Evolutionary conservation across 345 rosid species (phyloP).

Genomic region (Linum lewisii): DNA sequence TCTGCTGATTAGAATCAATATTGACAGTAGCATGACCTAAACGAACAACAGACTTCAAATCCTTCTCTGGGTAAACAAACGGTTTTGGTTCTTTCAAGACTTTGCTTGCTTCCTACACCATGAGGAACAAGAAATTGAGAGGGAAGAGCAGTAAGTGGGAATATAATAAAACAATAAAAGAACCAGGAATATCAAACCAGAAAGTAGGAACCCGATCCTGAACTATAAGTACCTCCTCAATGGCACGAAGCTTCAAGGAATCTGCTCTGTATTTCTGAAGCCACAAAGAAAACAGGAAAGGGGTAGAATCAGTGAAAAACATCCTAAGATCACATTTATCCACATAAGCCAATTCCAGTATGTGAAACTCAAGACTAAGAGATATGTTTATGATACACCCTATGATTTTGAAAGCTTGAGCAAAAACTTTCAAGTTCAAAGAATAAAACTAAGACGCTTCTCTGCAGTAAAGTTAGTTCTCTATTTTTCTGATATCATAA

Average conservation of each 20-base stretch:
- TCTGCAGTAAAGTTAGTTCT: too few species aligned
- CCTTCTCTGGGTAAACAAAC: conserved; percentile 45
- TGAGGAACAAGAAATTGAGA: conserved; percentile 9
- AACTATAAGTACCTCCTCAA: conserved; percentile 46
- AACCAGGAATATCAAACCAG: too few species aligned
- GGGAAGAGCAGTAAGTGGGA: neutral
- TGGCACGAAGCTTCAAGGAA: conserved; percentile 38
- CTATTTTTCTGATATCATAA: too few species aligned
- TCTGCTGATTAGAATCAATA: conserved; percentile 18
- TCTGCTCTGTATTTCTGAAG: conserved; percentile 51
- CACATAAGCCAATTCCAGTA: too few species aligned
- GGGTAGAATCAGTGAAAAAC: neutral
- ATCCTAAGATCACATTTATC: too few species aligned
- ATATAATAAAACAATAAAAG: neutral
- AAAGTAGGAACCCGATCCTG: too few species aligned
- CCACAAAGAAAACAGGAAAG: conserved; percentile 21
- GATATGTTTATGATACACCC: too few species aligned
- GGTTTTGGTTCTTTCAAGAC: conserved; percentile 61
- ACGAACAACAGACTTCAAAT: conserved; percentile 31
- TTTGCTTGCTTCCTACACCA: conserved; percentile 51
- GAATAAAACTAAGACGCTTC: too few species aligned
- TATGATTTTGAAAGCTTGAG: too few species aligned
- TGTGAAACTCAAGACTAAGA: too few species aligned
- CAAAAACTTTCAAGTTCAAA: too few species aligned
- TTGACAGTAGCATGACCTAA: conserved; percentile 19